Percentiles rank a stretch among this genome's conserved stretches.
phyloP scores from a whole-genome alignment of 2,329 filamentous ascomycete genomes.

The Ascochyta rabiei region DNA sequence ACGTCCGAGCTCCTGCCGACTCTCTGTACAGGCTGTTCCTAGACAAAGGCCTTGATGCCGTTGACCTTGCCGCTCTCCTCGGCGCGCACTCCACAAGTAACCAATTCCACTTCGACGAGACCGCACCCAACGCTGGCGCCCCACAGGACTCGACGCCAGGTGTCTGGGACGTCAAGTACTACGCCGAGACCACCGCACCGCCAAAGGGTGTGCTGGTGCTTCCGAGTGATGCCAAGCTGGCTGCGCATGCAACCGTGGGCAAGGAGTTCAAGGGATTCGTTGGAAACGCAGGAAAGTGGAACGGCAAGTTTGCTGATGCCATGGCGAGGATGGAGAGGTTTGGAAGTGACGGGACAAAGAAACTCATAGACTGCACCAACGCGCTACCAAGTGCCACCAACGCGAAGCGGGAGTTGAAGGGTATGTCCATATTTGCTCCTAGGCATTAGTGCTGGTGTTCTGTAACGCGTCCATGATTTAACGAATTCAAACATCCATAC shows the following conservation, averaged over 20 bases:
- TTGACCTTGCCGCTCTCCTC: constrained; percentile 36
- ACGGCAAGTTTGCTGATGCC: constrained; percentile 37
- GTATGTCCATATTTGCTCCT: constrained; percentile 9
- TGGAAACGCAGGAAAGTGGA: constrained; percentile 43
- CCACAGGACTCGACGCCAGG: constrained; percentile 32
- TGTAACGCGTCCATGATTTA: too few relatives aligned
- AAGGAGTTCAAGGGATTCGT: constrained; percentile 46
- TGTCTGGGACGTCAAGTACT: constrained; percentile 37
- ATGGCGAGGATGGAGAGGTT: constrained; percentile 32
- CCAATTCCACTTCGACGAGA: constrained; percentile 27
- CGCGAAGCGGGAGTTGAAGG: constrained; percentile 24
- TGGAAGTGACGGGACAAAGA: constrained; percentile 19
- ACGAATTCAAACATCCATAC: neutral
- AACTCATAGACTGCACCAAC: constrained; percentile 30
- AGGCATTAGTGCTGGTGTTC: neutral
- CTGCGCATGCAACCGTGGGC: constrained; percentile 34
- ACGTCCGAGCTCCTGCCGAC: constrained; percentile 14
- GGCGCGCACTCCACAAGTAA: constrained; percentile 32
- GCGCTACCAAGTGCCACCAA: constrained; percentile 24
- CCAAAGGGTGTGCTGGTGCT: constrained; percentile 34
- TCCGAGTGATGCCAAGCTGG: constrained; percentile 40
- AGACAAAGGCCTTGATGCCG: constrained; percentile 29
- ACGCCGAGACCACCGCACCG: constrained; percentile 31
- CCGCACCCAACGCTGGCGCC: constrained; percentile 10
- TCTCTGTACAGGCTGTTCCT: constrained; percentile 26